Evolutionary conservation across 2,329 filamentous ascomycete species (phyloP), one percentile per base, ranked within the genome.

Genomic region (Sarocladium brachiariae): DNA sequence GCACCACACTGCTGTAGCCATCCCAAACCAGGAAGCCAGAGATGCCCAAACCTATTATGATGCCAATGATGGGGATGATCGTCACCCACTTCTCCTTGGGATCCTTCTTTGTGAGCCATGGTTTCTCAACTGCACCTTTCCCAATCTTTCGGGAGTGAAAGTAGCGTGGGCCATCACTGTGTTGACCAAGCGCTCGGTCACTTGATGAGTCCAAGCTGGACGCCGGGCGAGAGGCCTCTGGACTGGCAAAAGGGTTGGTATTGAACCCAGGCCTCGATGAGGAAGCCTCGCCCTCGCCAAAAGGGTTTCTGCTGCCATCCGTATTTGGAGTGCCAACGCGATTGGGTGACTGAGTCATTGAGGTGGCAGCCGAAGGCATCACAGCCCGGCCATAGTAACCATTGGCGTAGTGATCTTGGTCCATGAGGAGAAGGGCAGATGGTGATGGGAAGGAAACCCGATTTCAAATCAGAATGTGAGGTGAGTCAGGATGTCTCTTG

Each of bases 41-140:
- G 35, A 91, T 69, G 2, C 65, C 78, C 31, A 92, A 63, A 13
- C 89, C 89, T 13, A 90, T 54, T 2, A 83, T 45, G 47, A 93
- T 79, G 43, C 87, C 88, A 21, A 89, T 63, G 37, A 90, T 62
- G 2, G 88, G 88, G 52, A 95, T 77, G 55, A 92, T 89, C 2
- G 84, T 90, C 8, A 89, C 83, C 88, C 88, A 93, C 71, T 89
- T 93, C 74, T 92, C 86, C 64, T 83, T 86, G 11, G 85, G 83
- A 57, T 91, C 84, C 52, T 74, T 81, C 62, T 83, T 84, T n/a
- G 78, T 68, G 34, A 86, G 68, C 89, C 89, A 93, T 11, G 88
- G 86, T 69, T 87, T 85, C 63, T 89, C 84, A 2, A 88, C 67
- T 46, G 87, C 80, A 37, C 80, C 86, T 63, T 89, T 88, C 63